Evolutionary conservation across 148 eudicot genomes (phyloP).

Genomic region (Pouteria glomerata): DNA sequence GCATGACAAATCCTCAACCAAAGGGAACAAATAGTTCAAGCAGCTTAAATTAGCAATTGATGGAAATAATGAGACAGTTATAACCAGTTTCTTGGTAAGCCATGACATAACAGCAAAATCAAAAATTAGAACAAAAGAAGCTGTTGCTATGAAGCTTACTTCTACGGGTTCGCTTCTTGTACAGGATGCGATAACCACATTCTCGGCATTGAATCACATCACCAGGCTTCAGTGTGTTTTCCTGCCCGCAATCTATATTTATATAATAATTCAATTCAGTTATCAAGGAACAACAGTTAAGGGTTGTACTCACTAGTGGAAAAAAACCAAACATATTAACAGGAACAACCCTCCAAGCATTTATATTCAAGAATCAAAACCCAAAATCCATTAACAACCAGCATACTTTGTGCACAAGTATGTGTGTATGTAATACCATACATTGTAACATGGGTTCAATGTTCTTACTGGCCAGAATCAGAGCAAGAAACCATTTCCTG

Average conservation of each 20-base stretch:
- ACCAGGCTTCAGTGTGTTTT: slow-evolving; percentile 70
- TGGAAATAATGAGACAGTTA: not conserved
- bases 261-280: not conserved
- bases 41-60: not conserved
- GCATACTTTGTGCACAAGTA: no score
- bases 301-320: not conserved
- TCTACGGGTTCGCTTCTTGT: slow-evolving; percentile 84
- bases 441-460: no score
- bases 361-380: no score
- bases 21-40: not conserved
- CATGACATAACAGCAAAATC: not conserved
- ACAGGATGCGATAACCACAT: slow-evolving; percentile 78
- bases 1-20: not conserved
- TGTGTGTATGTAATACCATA: no score
- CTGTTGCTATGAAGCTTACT: slow-evolving; percentile 33
- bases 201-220: slow-evolving; percentile 90
- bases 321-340: no score
- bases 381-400: no score
- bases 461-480: no score
- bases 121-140: not conserved
- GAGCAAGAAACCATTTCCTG: no score
- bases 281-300: not conserved
- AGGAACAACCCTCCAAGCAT: no score
- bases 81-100: not conserved
- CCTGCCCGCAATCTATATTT: slow-evolving; percentile 73